Base-by-base conservation (phyloP, 2,329 filamentous ascomycete species). In the Dactylellina leptospora region DNA sequence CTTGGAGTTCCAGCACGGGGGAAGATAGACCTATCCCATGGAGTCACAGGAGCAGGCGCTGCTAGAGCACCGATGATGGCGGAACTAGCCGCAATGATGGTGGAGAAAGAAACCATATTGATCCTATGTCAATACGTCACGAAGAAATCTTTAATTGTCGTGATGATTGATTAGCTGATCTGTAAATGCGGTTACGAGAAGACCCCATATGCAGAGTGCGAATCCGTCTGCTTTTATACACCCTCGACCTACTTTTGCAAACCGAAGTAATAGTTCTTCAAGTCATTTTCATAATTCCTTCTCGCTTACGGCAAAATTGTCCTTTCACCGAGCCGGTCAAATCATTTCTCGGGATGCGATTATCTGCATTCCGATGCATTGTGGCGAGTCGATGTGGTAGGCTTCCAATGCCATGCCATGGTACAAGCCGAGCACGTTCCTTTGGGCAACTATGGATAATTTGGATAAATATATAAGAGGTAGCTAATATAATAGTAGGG, bases 1-100 rank as follows among this genome's bases (percentile, higher is more conserved):
- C 81, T 83, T 58, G 80, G 77, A 25, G 84, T 84, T 28, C 80
- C 79, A 70, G 79, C 74, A 73, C 75, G 76, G 76, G 69, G 51
- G 45, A 71, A 71, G 73, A 77, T 74, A 56, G 77, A 45, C 42
- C 78, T 78, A 60, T 58, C 50, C 22, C 40, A 53, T 25, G 45
- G 50, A 27, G 50, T 36, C 9, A 81, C 77, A n/a, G n/a, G n/a
- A 70, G 81, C 80, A 38, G 81, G 75, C 63, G 79, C 74, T 36
- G 77, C 79, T 42, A 79, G 71, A 13, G 80, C 81, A 47, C 79
- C 78, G 44, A 79, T 78, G 51, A 81, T 72, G 25, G 77, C 79
- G 48, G 78, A 75, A 33, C 51, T 54, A 51, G 70, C 70, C 54
- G 63, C 63, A 38, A 74, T 50, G 27, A 74, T 33, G 13, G 55